These are phyloP conservation scores for Leucoagaricus sp. DNA, from an alignment of 1,284 basidiomycete genomes.

Conservation along the genomic window DNA sequence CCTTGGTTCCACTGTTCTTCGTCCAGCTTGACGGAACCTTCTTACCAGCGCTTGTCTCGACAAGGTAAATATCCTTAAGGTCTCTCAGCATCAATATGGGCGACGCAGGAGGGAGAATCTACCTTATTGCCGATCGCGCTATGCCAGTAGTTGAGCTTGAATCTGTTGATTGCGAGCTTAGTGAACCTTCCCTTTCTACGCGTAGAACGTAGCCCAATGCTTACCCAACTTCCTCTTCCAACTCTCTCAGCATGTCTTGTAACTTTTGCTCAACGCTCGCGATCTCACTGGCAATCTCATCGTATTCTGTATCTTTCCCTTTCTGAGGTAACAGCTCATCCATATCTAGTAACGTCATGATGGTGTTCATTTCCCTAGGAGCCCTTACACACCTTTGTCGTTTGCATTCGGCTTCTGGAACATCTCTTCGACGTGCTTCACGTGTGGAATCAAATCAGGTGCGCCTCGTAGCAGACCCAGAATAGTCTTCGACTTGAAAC, in stretches of 20 bases:
- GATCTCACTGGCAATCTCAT: conserved; percentile 74
- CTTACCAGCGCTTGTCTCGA: conserved; percentile 70
- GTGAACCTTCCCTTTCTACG: background rate
- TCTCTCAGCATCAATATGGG: background rate
- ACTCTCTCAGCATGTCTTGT: conserved; percentile 59
- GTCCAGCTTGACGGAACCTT: conserved; percentile 83
- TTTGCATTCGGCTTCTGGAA: conserved; percentile 46
- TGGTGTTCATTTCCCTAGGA: too few species aligned
- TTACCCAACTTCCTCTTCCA: conserved; percentile 27
- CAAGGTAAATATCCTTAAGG: conserved; percentile 81
- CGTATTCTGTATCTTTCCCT: conserved; percentile 86
- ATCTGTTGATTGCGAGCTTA: conserved; percentile 16
- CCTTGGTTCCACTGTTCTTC: conserved; percentile 80
- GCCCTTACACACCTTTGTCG: conserved; percentile 56
- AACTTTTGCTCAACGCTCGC: conserved; percentile 67
- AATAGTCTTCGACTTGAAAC: conserved; percentile 78
- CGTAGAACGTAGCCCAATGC: conserved; percentile 15
- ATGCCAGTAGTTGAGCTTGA: conserved; percentile 78
- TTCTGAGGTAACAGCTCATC: conserved; percentile 73
- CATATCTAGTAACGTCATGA: conserved; percentile 42
- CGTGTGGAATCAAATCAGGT: conserved; percentile 72
- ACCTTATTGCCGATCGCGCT: conserved; percentile 83
- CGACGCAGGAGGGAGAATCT: background rate
- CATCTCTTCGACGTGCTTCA: conserved; percentile 76
- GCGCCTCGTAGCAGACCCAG: conserved; percentile 75